Evolutionary conservation across 495 filamentous ascomycete genomes (phyloP), one percentile per base, ranked within the genome.

Genomic region (Hypoxylon perforatum): DNA sequence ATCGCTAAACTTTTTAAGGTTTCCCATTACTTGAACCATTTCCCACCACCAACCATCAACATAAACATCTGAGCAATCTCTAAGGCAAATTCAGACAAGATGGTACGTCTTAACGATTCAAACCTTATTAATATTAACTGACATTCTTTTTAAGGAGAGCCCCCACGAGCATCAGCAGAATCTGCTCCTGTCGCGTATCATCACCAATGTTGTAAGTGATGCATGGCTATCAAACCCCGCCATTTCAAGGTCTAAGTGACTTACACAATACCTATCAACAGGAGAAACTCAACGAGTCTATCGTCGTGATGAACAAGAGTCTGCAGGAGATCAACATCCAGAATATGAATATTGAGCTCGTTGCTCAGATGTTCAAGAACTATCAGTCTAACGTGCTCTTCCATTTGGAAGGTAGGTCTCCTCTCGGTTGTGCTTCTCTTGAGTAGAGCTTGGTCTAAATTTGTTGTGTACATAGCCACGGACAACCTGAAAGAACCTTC

Each of bases 361-460:
- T 98, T 3, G 93, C 95, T 7, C 95, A 98, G 77, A 99, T 99
- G 95, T 99, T 98, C 82, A 97, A 97, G 84, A 99, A 98, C 78
- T 99, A 99, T 75, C 93, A 97, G 76, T 96, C 92, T 3, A 99
- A 97, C 71, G 95, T 99, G 12, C 82, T 97, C 1, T 99, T 99
- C 74, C 95, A 99, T 72, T 82, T 99, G 23, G 96, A 98, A 87
- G 95, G 95, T 96, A 83, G 55, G 78, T 57, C 2, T 7, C 28
- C 25, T 50, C 17, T 55, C 5, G 4, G 49, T 41, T 23, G 7
- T n/a, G 18, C 18, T 10, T 14, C 18, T 10, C 14, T 1, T 6
- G 18, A 47, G 46, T 21, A 9, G 47, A 15, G 18, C 17, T 22
- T 17, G 22, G 41, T 41, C 50, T 57, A 56, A 69, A 41, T 44